A percentile compares a stretch with the other conserved stretches of the same genome.
phyloP scores from a whole-genome alignment of 306 rosid species.

The Vigna reflexopilosa region DNA sequence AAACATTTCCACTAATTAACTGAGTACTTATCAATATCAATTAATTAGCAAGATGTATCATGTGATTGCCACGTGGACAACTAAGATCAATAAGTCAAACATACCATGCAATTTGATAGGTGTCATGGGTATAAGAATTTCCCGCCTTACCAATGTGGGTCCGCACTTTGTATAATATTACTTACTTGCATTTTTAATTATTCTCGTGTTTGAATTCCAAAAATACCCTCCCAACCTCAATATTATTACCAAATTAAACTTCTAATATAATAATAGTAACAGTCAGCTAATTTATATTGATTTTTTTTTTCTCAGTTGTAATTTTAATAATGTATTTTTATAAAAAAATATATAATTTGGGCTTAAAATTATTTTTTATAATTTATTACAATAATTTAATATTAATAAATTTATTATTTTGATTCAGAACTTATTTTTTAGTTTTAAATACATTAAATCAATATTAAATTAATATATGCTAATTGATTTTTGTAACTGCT shows the following conservation, averaged over 20 bases:
- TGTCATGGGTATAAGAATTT: conserved; percentile 35
- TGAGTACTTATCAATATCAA: neutral
- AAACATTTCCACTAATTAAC: neutral
- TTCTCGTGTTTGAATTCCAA: neutral
- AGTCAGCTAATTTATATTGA: too few relatives aligned
- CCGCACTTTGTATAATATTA: conserved; percentile 10
- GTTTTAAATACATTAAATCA: too few relatives aligned
- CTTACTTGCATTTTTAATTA: neutral
- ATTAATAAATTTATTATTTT: too few relatives aligned
- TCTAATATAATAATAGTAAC: neutral
- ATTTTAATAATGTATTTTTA: too few relatives aligned
- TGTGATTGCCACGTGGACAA: conserved; percentile 41
- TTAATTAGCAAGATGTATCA: neutral
- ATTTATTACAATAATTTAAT: too few relatives aligned
- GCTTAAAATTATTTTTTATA: too few relatives aligned
- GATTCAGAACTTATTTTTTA: too few relatives aligned
- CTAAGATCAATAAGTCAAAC: neutral
- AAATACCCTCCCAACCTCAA: neutral
- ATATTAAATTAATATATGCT: too few relatives aligned
- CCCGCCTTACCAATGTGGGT: conserved; percentile 34
- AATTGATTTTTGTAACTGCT: too few relatives aligned
- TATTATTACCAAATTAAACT: neutral
- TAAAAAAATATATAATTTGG: too few relatives aligned
- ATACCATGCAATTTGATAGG: neutral
- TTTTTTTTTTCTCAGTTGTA: too few relatives aligned